Evolutionary conservation across 164 flowering plant genomes (phyloP).

Genomic region (Macadamia integrifolia): DNA sequence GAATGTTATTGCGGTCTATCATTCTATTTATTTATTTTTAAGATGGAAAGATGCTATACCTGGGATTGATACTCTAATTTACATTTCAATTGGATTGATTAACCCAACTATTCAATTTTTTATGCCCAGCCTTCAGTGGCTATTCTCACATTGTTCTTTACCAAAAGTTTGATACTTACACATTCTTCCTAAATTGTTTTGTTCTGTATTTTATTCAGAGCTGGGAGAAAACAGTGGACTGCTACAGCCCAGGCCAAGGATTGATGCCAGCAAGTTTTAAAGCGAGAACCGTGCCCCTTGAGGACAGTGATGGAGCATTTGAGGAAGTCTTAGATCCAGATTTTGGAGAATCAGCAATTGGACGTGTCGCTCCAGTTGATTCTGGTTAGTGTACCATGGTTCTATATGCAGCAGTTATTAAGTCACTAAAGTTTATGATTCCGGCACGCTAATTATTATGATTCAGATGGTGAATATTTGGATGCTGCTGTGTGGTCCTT

Average conservation of each 20-base stretch:
- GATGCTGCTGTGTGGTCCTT: not conserved
- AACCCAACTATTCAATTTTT: not conserved
- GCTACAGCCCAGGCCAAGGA: conserved; percentile 92
- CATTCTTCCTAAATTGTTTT: not conserved
- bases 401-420: not conserved
- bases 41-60: too few species aligned
- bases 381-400: conserved; percentile 47
- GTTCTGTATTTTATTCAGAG: conserved; percentile 38
- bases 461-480: not conserved
- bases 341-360: conserved; percentile 97
- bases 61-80: not conserved
- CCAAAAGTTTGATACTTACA: not conserved
- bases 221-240: conserved; percentile 97
- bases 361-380: conserved; percentile 96
- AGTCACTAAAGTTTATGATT: too few species aligned
- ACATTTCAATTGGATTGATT: not conserved
- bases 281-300: conserved; percentile 72
- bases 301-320: conserved; percentile 43
- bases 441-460: not conserved
- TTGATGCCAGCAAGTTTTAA: conserved; percentile 98
- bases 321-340: conserved; percentile 92
- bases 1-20: too few species aligned
- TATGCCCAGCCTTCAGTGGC: not conserved
- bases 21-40: too few species aligned
- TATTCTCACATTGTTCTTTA: not conserved